Evolutionary conservation across 2,329 filamentous ascomycete genomes (phyloP).

Genomic region (Colletotrichum sp.): DNA sequence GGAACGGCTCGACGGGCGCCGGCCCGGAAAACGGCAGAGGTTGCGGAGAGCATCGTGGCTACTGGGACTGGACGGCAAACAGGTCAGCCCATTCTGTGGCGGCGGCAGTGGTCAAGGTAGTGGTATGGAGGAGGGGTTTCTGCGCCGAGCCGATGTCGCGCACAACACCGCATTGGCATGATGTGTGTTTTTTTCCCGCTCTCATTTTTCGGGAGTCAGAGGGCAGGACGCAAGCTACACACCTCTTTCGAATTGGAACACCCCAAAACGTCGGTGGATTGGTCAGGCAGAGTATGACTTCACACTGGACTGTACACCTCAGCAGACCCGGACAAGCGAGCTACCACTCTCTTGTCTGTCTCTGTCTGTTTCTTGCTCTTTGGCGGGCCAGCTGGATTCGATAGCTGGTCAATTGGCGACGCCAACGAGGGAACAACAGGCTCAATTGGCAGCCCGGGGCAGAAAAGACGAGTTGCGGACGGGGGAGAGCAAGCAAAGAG

Average conservation of each 20-base stretch:
- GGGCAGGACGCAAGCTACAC: not conserved
- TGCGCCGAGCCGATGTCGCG: not conserved
- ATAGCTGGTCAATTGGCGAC: slow-evolving; percentile 1
- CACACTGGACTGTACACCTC: not conserved
- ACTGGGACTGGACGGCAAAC: not conserved
- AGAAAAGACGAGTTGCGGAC: not conserved
- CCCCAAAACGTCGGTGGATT: not conserved
- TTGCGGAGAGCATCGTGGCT: slow-evolving; percentile 46
- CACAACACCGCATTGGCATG: not conserved
- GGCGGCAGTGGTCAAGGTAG: not conserved
- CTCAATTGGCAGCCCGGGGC: slow-evolving; percentile 6
- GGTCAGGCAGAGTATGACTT: not conserved
- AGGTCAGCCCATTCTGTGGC: not conserved
- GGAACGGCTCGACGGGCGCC: slow-evolving; percentile 46
- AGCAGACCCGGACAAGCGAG: not conserved
- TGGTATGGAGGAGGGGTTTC: slow-evolving; percentile 17
- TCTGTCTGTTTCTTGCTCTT: not conserved
- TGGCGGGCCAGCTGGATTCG: not conserved
- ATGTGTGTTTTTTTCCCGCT: not conserved
- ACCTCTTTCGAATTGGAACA: not conserved
- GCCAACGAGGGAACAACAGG: slow-evolving; percentile 1
- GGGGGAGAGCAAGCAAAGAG: not conserved
- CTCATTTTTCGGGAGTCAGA: not conserved
- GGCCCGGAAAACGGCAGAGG: slow-evolving; percentile 46
- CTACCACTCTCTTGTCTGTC: not conserved